Evolutionary conservation across 495 filamentous ascomycete species (phyloP).

Genomic region (Staphylotrichum tortipilum): DNA sequence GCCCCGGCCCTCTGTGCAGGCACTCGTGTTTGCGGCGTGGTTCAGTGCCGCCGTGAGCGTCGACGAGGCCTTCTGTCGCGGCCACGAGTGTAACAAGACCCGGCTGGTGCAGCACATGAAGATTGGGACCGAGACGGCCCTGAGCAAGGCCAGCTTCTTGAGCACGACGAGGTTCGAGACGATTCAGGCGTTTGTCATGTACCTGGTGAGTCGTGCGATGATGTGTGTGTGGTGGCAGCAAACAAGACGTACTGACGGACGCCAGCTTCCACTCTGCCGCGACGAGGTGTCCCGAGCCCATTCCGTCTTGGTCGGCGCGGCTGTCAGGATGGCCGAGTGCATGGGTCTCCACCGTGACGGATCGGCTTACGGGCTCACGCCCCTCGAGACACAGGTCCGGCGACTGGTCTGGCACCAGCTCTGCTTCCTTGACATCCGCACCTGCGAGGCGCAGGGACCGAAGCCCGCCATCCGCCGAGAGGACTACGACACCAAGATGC

Average conservation of each 20-base stretch:
- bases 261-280: slow-evolving; percentile 59
- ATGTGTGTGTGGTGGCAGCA: background rate
- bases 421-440: slow-evolving; percentile 65
- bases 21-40: slow-evolving; percentile 56
- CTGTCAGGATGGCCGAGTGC: slow-evolving; percentile 64
- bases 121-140: slow-evolving; percentile 52
- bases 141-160: slow-evolving; percentile 59
- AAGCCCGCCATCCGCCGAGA: slow-evolving; percentile 55
- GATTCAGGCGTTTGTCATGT: slow-evolving; percentile 66
- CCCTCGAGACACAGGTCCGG: slow-evolving; percentile 63
- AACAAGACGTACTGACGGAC: slow-evolving; percentile 7
- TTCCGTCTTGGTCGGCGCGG: slow-evolving; percentile 59
- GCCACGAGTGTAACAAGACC: slow-evolving; percentile 44
- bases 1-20: slow-evolving; percentile 54
- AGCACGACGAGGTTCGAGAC: slow-evolving; percentile 62
- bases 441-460: slow-evolving; percentile 68
- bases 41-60: slow-evolving; percentile 61
- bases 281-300: slow-evolving; percentile 62
- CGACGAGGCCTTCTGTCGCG: slow-evolving; percentile 37
- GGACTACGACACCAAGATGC: slow-evolving; percentile 62
- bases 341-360: slow-evolving; percentile 71
- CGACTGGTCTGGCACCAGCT: slow-evolving; percentile 71
- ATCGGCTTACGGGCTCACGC: slow-evolving; percentile 50
- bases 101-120: slow-evolving; percentile 51
- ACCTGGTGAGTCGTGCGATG: slow-evolving; percentile 46